These are phyloP conservation scores for Podochytrium sp. DNA, from an alignment of 192 early-diverging fungal genomes.

Conservation along the genomic window DNA sequence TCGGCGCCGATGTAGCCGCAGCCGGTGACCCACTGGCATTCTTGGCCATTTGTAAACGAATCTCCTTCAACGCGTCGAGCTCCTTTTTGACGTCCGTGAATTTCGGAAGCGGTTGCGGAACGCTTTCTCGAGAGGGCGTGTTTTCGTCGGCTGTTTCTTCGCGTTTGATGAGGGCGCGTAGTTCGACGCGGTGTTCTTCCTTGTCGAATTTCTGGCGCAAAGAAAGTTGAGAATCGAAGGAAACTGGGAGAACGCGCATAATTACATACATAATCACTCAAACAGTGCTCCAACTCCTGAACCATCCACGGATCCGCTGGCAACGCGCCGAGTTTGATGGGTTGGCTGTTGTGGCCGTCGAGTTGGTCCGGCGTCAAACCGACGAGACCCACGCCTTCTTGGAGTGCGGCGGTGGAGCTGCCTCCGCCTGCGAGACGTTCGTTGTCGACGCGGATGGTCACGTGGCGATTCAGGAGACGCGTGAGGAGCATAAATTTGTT, in stretches of 20 bases:
- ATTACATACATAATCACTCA: constrained; percentile 67
- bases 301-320: constrained; percentile 74
- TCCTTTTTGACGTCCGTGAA: constrained; percentile 80
- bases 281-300: constrained; percentile 78
- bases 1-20: constrained; percentile 73
- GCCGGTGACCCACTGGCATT: constrained; percentile 37
- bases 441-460: constrained; percentile 70
- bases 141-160: constrained; percentile 64
- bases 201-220: constrained; percentile 28
- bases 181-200: constrained; percentile 20
- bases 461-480: constrained; percentile 88
- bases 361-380: constrained; percentile 44
- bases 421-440: not conserved
- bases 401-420: not conserved
- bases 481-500: constrained; percentile 87
- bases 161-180: constrained; percentile 51
- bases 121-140: constrained; percentile 61
- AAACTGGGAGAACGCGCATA: constrained; percentile 2
- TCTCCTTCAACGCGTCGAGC: constrained; percentile 76
- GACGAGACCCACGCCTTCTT: constrained; percentile 30
- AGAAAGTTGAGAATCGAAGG: constrained; percentile 34
- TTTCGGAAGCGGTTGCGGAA: constrained; percentile 74
- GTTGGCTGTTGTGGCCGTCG: constrained; percentile 81
- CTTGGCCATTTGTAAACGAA: constrained; percentile 65
- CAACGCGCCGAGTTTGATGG: constrained; percentile 71